A percentile compares a stretch with the other conserved stretches of the same genome.
Evolutionary conservation across 208 protist species (phyloP).

Genomic region (Phytomonas francai): DNA sequence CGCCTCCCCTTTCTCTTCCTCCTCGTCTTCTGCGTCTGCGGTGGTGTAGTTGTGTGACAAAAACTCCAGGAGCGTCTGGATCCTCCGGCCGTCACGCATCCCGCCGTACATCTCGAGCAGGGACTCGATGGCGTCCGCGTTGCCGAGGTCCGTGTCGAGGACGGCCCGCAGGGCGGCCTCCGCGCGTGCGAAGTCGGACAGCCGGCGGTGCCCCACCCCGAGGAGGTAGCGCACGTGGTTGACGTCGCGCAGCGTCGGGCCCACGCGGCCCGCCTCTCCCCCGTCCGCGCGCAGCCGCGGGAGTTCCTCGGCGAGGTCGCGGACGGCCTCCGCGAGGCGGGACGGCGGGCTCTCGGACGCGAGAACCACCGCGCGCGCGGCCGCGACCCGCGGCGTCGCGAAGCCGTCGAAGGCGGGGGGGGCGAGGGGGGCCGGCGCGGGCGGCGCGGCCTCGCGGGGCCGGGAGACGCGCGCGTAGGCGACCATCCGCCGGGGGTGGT

Average conservation of each 20-base stretch:
- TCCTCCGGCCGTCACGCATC: slow-evolving; percentile 21
- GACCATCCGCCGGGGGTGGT: slow-evolving; percentile 33
- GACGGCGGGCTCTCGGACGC: no score
- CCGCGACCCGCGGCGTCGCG: slow-evolving; percentile 43
- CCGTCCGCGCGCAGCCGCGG: slow-evolving; percentile 18
- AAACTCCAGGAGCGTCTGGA: slow-evolving; percentile 47
- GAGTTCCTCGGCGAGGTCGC: slow-evolving; percentile 14
- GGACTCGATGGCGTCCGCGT: slow-evolving; percentile 63
- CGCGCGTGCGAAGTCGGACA: slow-evolving; percentile 33
- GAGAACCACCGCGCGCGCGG: no score
- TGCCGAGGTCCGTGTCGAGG: slow-evolving; percentile 29
- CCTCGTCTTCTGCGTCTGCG: not conserved
- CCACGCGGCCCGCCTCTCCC: slow-evolving; percentile 13
- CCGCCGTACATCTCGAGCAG: slow-evolving; percentile 69
- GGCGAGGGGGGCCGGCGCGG: slow-evolving; percentile 15
- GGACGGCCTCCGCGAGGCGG: slow-evolving; percentile 32
- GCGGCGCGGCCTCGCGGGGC: slow-evolving; percentile 14
- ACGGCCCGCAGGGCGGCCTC: slow-evolving; percentile 37
- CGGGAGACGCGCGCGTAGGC: slow-evolving; percentile 21
- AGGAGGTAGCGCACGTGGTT: slow-evolving; percentile 71
- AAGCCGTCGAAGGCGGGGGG: slow-evolving; percentile 54
- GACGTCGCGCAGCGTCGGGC: slow-evolving; percentile 39
- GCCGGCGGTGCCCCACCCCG: slow-evolving; percentile 36
- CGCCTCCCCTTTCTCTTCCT: slow-evolving; percentile 1
- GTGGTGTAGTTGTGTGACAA: slow-evolving; percentile 11